These are phyloP conservation scores for Trichoderma erinaceum DNA, from an alignment of 495 filamentous ascomycete species.

Conservation along the genomic window DNA sequence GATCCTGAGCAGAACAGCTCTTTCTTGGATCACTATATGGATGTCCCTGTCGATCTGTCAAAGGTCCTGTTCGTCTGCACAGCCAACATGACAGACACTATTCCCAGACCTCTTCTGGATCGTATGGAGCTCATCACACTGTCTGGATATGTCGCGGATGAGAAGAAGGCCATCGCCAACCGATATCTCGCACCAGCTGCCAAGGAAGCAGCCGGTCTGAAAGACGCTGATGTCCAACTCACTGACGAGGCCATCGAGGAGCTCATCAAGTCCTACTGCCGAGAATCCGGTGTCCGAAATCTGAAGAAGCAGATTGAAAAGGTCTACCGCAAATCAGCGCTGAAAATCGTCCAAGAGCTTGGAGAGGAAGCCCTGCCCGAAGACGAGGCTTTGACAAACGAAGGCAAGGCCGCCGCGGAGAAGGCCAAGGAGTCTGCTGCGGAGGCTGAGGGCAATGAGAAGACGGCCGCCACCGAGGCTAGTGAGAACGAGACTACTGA, in stretches of 20 bases:
- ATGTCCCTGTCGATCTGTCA: slow-evolving; percentile 94
- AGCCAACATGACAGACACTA: slow-evolving; percentile 98
- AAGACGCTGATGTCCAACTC: slow-evolving; percentile 82
- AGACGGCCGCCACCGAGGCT: slow-evolving; percentile 20
- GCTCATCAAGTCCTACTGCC: slow-evolving; percentile 96
- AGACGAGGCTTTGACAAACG: slow-evolving; percentile 75
- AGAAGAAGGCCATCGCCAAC: slow-evolving; percentile 99
- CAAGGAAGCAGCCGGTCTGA: slow-evolving; percentile 83
- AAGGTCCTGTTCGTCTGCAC: slow-evolving; percentile 99
- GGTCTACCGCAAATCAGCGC: slow-evolving; percentile 92
- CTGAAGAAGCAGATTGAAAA: slow-evolving; percentile 99
- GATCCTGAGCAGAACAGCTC: slow-evolving; percentile 97
- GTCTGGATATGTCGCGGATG: slow-evolving; percentile 94
- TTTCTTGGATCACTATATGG: slow-evolving; percentile 98
- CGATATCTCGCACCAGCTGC: slow-evolving; percentile 86
- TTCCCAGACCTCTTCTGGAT: slow-evolving; percentile 88
- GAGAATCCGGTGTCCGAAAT: slow-evolving; percentile 94
- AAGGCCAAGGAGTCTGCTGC: slow-evolving; percentile 50
- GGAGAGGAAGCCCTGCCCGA: slow-evolving; percentile 82
- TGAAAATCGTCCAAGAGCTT: slow-evolving; percentile 94
- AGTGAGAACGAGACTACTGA: slow-evolving; percentile 43
- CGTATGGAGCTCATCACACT: slow-evolving; percentile 98
- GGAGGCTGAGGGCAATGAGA: slow-evolving; percentile 30
- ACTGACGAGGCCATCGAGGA: slow-evolving; percentile 83
- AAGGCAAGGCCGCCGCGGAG: slow-evolving; percentile 76